Percentiles rank a stretch among this genome's conserved stretches.
Conservation (phyloP, 2,329 filamentous ascomycete species). For the Aureobasidium zeae region DNA sequence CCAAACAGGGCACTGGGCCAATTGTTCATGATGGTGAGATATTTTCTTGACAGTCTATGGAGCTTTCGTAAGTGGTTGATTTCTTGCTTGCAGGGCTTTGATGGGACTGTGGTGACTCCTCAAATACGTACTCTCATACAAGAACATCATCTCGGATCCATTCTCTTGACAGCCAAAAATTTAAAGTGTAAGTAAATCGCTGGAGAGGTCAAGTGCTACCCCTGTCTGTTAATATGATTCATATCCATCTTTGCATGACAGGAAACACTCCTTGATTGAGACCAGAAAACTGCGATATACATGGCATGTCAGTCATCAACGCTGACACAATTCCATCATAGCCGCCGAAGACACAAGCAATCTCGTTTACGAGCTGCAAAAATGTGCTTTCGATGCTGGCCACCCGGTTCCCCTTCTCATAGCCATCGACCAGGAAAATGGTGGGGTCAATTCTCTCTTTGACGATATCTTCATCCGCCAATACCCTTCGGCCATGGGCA, state of each 20-base stretch:
- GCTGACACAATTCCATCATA: conserved; percentile 30
- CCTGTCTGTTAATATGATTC: too few relatives aligned
- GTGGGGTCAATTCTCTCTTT: conserved; percentile 91
- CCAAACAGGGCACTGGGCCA: conserved; percentile 37
- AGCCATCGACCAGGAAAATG: conserved; percentile 93
- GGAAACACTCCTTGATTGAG: too few relatives aligned
- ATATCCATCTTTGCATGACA: too few relatives aligned
- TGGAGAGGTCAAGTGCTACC: too few relatives aligned
- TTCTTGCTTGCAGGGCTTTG: conserved; percentile 51
- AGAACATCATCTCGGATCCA: conserved; percentile 78
- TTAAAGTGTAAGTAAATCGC: conserved; percentile 57
- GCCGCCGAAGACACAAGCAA: conserved; percentile 83
- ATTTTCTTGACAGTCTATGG: conserved; percentile 17
- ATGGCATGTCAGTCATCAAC: too few relatives aligned
- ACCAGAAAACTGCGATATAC: too few relatives aligned
- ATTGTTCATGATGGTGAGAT: conserved; percentile 26
- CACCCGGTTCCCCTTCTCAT: conserved; percentile 85
- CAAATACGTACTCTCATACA: conserved; percentile 74
- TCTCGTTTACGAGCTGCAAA: conserved; percentile 84
- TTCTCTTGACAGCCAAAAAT: conserved; percentile 76
- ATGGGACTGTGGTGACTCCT: conserved; percentile 73
- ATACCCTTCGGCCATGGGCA: conserved; percentile 93
- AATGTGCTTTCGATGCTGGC: conserved; percentile 79
- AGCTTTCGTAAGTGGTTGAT: conserved; percentile 46
- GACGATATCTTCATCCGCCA: conserved; percentile 94